These are phyloP conservation scores for Sporothrix luriei DNA, from an alignment of 2,329 filamentous ascomycete genomes.

Conservation along the genomic window DNA sequence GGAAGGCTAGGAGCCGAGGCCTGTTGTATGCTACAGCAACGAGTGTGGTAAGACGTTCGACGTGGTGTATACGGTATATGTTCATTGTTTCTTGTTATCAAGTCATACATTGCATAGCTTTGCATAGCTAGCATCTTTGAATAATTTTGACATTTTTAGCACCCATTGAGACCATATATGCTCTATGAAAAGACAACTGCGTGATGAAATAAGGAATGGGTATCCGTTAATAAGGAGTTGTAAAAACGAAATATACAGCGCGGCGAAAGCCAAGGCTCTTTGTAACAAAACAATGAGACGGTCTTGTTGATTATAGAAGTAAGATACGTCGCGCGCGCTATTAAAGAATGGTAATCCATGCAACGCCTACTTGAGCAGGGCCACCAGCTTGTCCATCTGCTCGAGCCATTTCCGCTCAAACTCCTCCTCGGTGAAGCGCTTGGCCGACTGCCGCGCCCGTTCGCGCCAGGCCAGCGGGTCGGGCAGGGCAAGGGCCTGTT, in stretches of 20 bases:
- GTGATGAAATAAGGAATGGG: constrained; percentile 20
- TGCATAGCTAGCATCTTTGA: constrained; percentile 12
- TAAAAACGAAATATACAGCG: neutral
- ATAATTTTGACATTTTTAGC: neutral
- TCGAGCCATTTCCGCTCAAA: constrained; percentile 78
- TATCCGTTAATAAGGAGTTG: constrained; percentile 22
- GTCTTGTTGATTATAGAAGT: neutral
- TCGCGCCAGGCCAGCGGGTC: constrained; percentile 74
- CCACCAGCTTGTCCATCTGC: constrained; percentile 73
- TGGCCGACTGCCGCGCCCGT: constrained; percentile 75
- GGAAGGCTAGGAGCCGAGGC: neutral
- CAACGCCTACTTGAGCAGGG: constrained; percentile 30
- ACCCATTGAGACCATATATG: neutral
- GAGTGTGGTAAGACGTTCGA: neutral
- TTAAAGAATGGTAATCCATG: neutral
- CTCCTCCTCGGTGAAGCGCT: constrained; percentile 83
- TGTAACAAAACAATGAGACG: neutral
- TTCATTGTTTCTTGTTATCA: neutral
- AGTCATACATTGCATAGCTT: constrained; percentile 16
- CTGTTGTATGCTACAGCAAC: neutral
- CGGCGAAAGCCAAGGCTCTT: neutral
- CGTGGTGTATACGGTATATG: no score
- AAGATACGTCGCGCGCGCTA: neutral
- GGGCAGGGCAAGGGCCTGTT: constrained; percentile 70
- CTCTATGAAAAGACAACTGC: neutral